A percentile compares a stretch with the other conserved stretches of the same genome.
phyloP scores from a whole-genome alignment of 805 yeast species.

The Grigorovia humatica region DNA sequence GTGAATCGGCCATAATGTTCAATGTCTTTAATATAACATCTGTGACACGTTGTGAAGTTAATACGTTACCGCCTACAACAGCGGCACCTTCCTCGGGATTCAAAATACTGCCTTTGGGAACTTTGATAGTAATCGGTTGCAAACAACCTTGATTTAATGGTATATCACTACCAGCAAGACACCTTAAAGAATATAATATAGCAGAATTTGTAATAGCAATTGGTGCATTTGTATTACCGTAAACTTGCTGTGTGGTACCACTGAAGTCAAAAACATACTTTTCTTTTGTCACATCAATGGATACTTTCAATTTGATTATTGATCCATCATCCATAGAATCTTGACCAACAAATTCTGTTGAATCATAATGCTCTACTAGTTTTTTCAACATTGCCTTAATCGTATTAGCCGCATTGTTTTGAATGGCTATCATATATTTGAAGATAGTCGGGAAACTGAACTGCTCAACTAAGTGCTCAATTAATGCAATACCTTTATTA shows the following conservation, averaged over 20 bases:
- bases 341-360: slow-evolving; percentile 35
- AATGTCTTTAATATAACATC: slow-evolving; percentile 84
- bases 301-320: slow-evolving; percentile 44
- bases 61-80: slow-evolving; percentile 90
- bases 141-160: slow-evolving; percentile 93
- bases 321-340: slow-evolving; percentile 83
- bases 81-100: slow-evolving; percentile 81
- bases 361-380: slow-evolving; percentile 35
- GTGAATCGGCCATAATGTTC: slow-evolving; percentile 86
- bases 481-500: slow-evolving; percentile 66
- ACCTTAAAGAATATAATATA: slow-evolving; percentile 74
- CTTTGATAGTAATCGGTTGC: slow-evolving; percentile 57
- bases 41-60: slow-evolving; percentile 87
- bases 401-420: slow-evolving; percentile 63
- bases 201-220: slow-evolving; percentile 84
- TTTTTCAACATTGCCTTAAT: slow-evolving; percentile 46
- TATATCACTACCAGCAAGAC: slow-evolving; percentile 75
- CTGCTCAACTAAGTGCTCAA: slow-evolving; percentile 50
- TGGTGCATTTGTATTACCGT: slow-evolving; percentile 90
- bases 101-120: slow-evolving; percentile 54
- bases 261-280: slow-evolving; percentile 70
- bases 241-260: slow-evolving; percentile 79
- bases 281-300: slow-evolving; percentile 40
- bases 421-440: slow-evolving; percentile 74
- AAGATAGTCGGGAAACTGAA: slow-evolving; percentile 50